Conservation (phyloP, 495 filamentous ascomycete species). For the Aspergillus steynii region DNA sequence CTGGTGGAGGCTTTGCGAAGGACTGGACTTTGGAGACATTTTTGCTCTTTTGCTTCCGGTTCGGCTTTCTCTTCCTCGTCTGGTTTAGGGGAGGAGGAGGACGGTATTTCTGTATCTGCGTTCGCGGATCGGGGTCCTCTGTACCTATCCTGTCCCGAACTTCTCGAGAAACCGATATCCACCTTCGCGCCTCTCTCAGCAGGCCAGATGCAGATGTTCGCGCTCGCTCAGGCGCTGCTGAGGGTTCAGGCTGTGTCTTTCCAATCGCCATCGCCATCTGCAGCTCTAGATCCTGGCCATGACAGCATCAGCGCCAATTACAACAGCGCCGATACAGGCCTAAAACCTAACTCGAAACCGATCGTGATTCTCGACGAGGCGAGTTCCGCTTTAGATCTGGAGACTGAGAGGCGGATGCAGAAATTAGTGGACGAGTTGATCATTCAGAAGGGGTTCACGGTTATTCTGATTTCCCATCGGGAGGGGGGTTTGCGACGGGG, state of each 20-base stretch:
- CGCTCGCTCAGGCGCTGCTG: not conserved
- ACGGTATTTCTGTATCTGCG: too few species aligned
- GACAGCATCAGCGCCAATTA: not conserved
- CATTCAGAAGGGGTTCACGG: not conserved
- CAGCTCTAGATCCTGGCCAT: too few species aligned
- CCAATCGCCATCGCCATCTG: too few species aligned
- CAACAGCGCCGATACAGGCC: not conserved
- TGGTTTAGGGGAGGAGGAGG: too few species aligned
- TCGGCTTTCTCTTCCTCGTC: too few species aligned
- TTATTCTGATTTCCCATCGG: not conserved
- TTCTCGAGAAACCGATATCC: not conserved
- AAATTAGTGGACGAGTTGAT: not conserved
- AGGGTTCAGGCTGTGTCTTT: too few species aligned
- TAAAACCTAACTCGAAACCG: not conserved
- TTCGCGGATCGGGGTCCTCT: too few species aligned
- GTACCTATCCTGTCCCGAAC: too few species aligned
- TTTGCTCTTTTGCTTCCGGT: not conserved
- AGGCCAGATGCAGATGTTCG: not conserved
- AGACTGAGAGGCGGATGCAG: not conserved
- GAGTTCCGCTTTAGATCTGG: conserved; percentile 1
- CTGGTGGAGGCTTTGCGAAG: not conserved
- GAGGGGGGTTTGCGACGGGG: not conserved
- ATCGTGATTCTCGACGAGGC: conserved; percentile 1
- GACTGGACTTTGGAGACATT: conserved; percentile 1
- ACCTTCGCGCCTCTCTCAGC: not conserved